Base-by-base conservation (phyloP, 176 grass and related monocot species). In the Musa itinerans region DNA sequence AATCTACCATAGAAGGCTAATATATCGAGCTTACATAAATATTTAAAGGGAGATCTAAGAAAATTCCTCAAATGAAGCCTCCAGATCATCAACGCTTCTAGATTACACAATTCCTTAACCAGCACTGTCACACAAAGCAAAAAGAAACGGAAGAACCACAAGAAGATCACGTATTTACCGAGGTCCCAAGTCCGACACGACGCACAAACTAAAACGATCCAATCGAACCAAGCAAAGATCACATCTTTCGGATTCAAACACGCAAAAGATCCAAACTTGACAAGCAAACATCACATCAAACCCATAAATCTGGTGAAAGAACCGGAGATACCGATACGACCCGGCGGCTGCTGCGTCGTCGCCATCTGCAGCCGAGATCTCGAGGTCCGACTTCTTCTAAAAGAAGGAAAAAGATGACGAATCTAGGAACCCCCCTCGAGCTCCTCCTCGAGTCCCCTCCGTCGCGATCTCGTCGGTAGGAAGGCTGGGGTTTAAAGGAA, bases 341-440 rank as follows among this genome's bases (percentile, higher is more conserved):
- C 86, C 78, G 78, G 72, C 56, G 71, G 71, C 29, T 69, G 22
- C 57, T 79, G 76, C 12, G 54, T 59, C 49, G 81, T n/a, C 65
- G 76, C 74, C 81, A 83, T 83, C 17, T 50, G 22, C 52, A 59
- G 77, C 79, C 77, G 50, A 82, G 54, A 66, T 79, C 84, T 76
- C 79, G 65, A 12, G 19, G 6, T 16, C 50, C 50, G 62, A 10
- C 63, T 12, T 13, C 63, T 67, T 68, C 48, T 24, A 34, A n/a
- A 51, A 29, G 14, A 68, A 17, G 0, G 22, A 24, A 11, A 34
- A 4, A 54, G 27, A 17, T 24, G 21, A 74, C 13, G 26, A 74
- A 21, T 50, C 73, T 43, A 6, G 34, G 4, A 43, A 43, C 34
- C 34, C 34, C 34, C 34, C 34, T 43, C 34, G 34, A 43, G 34